Evolutionary conservation across 2,329 filamentous ascomycete species (phyloP).

Genomic region (Tolypocladium pustulatum): DNA sequence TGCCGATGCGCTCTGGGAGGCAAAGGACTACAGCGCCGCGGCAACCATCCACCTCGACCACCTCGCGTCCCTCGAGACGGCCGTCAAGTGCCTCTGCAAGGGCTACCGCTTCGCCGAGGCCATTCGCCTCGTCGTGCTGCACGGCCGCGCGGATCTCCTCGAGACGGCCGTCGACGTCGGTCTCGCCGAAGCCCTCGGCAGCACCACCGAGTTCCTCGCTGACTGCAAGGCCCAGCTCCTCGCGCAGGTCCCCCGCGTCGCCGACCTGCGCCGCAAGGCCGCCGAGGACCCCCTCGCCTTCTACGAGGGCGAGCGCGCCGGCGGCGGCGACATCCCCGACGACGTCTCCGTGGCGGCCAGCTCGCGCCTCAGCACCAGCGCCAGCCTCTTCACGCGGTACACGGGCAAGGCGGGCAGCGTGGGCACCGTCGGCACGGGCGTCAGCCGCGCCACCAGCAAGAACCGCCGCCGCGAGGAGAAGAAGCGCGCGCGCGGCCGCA

Average conservation of each 20-base stretch:
- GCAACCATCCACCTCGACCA: constrained; percentile 76
- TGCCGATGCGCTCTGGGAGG: constrained; percentile 69
- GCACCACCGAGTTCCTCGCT: constrained; percentile 81
- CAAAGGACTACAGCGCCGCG: constrained; percentile 72
- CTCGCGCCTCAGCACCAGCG: constrained; percentile 69
- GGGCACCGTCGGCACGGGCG: constrained; percentile 61
- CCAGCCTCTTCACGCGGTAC: constrained; percentile 89
- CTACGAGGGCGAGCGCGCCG: constrained; percentile 65
- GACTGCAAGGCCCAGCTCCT: constrained; percentile 81
- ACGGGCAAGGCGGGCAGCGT: constrained; percentile 57
- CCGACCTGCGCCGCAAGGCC: constrained; percentile 72
- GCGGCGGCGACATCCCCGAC: constrained; percentile 68
- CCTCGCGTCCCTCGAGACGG: constrained; percentile 58
- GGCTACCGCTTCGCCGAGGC: constrained; percentile 83
- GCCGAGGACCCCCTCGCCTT: constrained; percentile 78
- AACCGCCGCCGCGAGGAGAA: constrained; percentile 85
- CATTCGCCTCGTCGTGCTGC: constrained; percentile 61
- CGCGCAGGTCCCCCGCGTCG: constrained; percentile 77
- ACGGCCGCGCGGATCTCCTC: constrained; percentile 52
- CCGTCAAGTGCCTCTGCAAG: constrained; percentile 72
- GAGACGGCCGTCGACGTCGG: constrained; percentile 61
- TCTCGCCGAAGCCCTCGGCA: constrained; percentile 69
- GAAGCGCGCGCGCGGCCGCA: constrained; percentile 88
- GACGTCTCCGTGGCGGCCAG: constrained; percentile 80
- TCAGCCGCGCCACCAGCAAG: constrained; percentile 73